phyloP scores from a whole-genome alignment of 2,329 filamentous ascomycete species.

The Exophiala lecanii-corni region DNA sequence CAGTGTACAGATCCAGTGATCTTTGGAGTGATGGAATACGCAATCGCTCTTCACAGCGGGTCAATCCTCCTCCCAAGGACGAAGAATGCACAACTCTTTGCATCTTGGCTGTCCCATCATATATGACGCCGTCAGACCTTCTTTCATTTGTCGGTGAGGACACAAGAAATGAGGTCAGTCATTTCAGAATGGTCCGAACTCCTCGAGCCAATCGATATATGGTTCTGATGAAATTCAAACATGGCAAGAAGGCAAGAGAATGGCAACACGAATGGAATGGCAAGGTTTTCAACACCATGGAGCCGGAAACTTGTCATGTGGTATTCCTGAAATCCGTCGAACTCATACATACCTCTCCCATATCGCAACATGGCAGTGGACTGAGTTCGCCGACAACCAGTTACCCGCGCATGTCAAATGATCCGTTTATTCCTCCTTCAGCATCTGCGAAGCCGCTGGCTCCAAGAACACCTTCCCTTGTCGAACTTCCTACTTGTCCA shows the following conservation, averaged over 20 bases:
- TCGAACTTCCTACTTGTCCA: slow-evolving; percentile 91
- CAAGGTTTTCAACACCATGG: slow-evolving; percentile 85
- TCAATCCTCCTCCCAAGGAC: slow-evolving; percentile 32
- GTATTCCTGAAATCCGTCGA: slow-evolving; percentile 91
- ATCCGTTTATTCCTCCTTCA: slow-evolving; percentile 56
- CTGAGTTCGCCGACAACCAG: slow-evolving; percentile 37
- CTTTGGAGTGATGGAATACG: slow-evolving; percentile 24
- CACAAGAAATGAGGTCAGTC: slow-evolving; percentile 79
- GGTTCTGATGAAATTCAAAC: slow-evolving; percentile 89
- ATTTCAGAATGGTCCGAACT: slow-evolving; percentile 92
- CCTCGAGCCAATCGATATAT: slow-evolving; percentile 86
- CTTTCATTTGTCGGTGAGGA: slow-evolving; percentile 85
- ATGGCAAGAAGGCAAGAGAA: slow-evolving; percentile 64
- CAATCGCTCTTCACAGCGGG: slow-evolving; percentile 12
- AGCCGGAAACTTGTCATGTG: slow-evolving; percentile 92
- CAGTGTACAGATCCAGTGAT: slow-evolving; percentile 27
- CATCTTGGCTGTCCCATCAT: slow-evolving; percentile 89
- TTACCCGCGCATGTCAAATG: slow-evolving; percentile 59
- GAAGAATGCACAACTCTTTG: slow-evolving; percentile 81
- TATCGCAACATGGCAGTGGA: slow-evolving; percentile 29
- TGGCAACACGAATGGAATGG: slow-evolving; percentile 90
- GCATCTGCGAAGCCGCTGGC: slow-evolving; percentile 60
- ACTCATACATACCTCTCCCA: slow-evolving; percentile 59
- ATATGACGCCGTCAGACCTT: slow-evolving; percentile 86
- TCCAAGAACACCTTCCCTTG: slow-evolving; percentile 73